Evolutionary conservation across 108 stramenopile species (phyloP), one percentile per base, ranked within the genome.

Genomic region (Schizochytrium sp.): DNA sequence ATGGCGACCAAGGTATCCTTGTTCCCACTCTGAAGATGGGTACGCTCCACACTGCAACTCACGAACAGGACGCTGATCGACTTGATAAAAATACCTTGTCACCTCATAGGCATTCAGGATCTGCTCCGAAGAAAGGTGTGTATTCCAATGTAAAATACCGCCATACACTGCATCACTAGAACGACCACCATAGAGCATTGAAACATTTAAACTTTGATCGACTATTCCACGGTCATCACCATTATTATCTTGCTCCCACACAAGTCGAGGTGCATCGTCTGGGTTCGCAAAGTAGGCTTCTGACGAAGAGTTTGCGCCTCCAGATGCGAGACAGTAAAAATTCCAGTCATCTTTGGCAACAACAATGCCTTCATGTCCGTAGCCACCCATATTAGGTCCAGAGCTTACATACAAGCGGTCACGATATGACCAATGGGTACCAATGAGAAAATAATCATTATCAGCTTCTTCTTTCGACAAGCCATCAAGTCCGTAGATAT

Each of bases 41-140:
- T 83, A 83, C 1, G 76, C 76, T 8, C 76, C 76, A 40, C 76
- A 83, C 28, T 83, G 76, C 53, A 83, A 42, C 53, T 83, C 76
- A 8, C 50, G 47, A 5, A 55, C 50, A 13, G 47, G 47, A 5
- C 76, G 76, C 76, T n/a, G 50, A 8, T 28, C 53, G 15, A 55
- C 40, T 2, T 49, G 76, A 2, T 83, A 83, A 83, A 83, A 83
- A 53, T 83, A 83, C 76, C 28, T 55, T 5, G 76, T 83, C 53
- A 83, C 76, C 28, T 83, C 50, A 53, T 83, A 40, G 50, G 76
- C 76, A 2, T 83, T 83, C 3, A 55, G 76, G 55, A 83, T 83
- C 47, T 83, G 45, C 15, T 46, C 45, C 15, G 47, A 47, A 10
- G 45, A 55, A 47, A 83, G 53, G 40, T 83, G 76, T 28, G 47